Evolutionary conservation across 306 rosid species (phyloP).

Genomic region (Quercus cerris): DNA sequence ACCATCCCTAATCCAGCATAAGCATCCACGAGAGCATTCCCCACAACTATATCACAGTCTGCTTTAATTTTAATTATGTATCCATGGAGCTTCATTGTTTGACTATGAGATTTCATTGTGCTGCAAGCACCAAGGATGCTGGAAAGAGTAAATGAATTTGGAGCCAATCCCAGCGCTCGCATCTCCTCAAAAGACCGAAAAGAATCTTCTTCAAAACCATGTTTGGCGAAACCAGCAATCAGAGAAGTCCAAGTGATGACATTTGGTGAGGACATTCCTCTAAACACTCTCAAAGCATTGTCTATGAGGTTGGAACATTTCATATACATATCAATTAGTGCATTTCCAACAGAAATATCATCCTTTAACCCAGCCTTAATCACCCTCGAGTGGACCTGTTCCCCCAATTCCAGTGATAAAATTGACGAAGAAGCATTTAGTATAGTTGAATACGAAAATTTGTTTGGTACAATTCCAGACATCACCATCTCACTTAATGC

Average conservation of each 20-base stretch:
- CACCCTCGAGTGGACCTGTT: slow-evolving; percentile 53
- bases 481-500: slow-evolving; percentile 48
- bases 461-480: slow-evolving; percentile 46
- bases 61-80: slow-evolving; percentile 47
- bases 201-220: slow-evolving; percentile 49
- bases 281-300: slow-evolving; percentile 47
- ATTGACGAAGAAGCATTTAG: slow-evolving; percentile 48
- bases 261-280: slow-evolving; percentile 38
- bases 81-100: slow-evolving; percentile 49
- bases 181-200: slow-evolving; percentile 43
- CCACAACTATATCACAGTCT: slow-evolving; percentile 40
- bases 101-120: slow-evolving; percentile 32
- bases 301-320: slow-evolving; percentile 43
- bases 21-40: slow-evolving; percentile 71
- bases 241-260: slow-evolving; percentile 74
- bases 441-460: slow-evolving; percentile 51
- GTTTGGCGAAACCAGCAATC: slow-evolving; percentile 55
- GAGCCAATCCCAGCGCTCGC: slow-evolving; percentile 53
- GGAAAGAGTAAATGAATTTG: slow-evolving; percentile 58
- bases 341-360: slow-evolving; percentile 53
- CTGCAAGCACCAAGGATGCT: slow-evolving; percentile 47
- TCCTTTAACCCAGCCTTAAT: slow-evolving; percentile 49
- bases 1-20: slow-evolving; percentile 55
- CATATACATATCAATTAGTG: slow-evolving; percentile 65
- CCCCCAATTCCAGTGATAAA: slow-evolving; percentile 44